Evolutionary conservation across 2,329 filamentous ascomycete genomes (phyloP), one percentile per base, ranked within the genome.

Genomic region (Myriosclerotinia curreyana): DNA sequence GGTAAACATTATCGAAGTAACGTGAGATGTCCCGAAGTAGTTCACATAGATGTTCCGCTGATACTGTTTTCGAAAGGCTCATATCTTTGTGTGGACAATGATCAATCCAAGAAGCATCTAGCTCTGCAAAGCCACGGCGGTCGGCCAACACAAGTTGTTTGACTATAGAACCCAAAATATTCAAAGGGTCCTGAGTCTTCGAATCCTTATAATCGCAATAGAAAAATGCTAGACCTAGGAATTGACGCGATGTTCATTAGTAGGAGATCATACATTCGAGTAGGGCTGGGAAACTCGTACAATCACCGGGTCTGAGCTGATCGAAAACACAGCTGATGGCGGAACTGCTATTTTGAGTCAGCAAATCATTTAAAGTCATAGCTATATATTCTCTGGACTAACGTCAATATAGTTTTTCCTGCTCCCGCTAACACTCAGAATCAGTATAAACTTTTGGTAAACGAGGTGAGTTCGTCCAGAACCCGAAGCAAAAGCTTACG

Each of bases 141-240:
- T 25, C 31, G 11, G 44, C 31, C 17, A 25, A 50, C 1, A 14
- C 56, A 50, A 60, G 56, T 38, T 60, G 56, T 49, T 40, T 60
- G 20, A 50, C 56, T 25, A 50, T 31, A 50, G 44, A 60, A 11
- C 56, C 56, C 20, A 60, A 6, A 17, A 60, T 60, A 2, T 36
- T 49, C 0, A 50, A 12, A 44, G 46, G 25, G 7, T 54, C 38
- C 5, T 62, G 38, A 11, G 49, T 62, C 22, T 25, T 46, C 8
- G 9, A 5, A 31, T 62, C 60, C 15, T 44, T 62, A 17, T 54
- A 54, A 17, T 62, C 49, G 31, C 49, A 62, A 22, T 62, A 54
- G 12, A 62, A 61, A 46, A 38, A 53, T n/a, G 53, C 25, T 3
- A 55, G 28, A n/a, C 53, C 22, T 55, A 42, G 8, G 28, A 20